Evolutionary conservation across 2,329 filamentous ascomycete genomes (phyloP), one percentile per base, ranked within the genome.

Genomic region (Gaeumannomyces sp.): DNA sequence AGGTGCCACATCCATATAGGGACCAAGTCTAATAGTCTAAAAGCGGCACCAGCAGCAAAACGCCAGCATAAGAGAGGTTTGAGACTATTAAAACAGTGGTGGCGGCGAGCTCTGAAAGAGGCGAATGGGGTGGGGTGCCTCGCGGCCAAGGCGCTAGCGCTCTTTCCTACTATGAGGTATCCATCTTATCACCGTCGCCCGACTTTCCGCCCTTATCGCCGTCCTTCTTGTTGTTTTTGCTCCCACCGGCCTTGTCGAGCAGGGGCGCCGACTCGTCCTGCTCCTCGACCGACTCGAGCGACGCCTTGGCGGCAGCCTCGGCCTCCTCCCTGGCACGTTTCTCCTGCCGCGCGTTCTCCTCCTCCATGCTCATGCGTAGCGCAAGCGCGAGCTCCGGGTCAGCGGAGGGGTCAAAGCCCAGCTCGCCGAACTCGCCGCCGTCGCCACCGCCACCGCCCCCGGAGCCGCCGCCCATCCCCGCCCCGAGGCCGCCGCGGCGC

Each of bases 321-420:
- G 91, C 89, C 70, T 91, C 89, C 68, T 92, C 87, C 71, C 88
- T 87, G 71, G 89, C 91, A 73, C 90, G 87, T 79, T 92, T 92
- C 76, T 97, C 93, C 78, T 96, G 89, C 72, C 95, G 84, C 67
- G 93, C 93, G 81, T 96, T 96, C 79, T 99, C 95, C 76, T 99
- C 95, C 76, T 99, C 95, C 85, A 96, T 92, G 77, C 92, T 96
- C 92, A 99, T 97, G 68, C 95, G 89, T 75, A 99, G 81, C 63
- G 95, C 95, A 70, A 99, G 86, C 28, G 95, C 95, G 73, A 99
- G 81, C 77, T 99, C 95, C 4, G 95, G 95, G 74, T 99, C 95
- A 72, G 93, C 85, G 64, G 89, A 90, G 19, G 94, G 93, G 76
- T 98, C 95, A 70, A 97, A 92, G 69, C 91, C 92, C 74, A 96